Base-by-base conservation (phyloP, 31 red algal genomes). In the Asparagopsis taxiformis region DNA sequence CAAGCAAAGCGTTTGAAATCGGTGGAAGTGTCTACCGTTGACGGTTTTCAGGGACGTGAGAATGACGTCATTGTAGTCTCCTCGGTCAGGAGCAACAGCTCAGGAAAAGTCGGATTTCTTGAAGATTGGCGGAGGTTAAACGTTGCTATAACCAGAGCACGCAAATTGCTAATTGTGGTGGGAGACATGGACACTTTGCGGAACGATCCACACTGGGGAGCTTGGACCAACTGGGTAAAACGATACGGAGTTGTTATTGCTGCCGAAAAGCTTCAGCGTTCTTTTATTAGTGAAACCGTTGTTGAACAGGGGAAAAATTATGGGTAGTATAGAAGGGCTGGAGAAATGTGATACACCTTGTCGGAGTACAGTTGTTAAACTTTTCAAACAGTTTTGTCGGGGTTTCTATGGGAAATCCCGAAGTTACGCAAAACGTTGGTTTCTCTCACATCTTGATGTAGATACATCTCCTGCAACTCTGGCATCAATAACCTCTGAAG, bases 31-130 rank as follows among this genome's bases (percentile, higher is more conserved):
- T 32, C 59, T 31, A 91, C 88, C 49, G 82, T 91, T 13, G 88
- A 91, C 44, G 88, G 82, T 39, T 85, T 79, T 28, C 88, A 91
- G 31, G 88, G 88, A 16, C 55, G 82, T 0, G 88, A 91, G 55
- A 77, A 77, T 23, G 68, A 88, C 25, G 58, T 91, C 44, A 79
- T 91, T 9, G 79, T 91, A 13, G 13, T 91, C 31, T 79, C 68
- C 17, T 19, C 74, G 54, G 88, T 91, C 26, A 70, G 88, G 9
- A 77, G 67, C 44, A 87, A 85, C 65, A 31, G 6, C 17, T 13
- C 31, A 32, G 25, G 43, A 61, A 50, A 62, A 24, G 65, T 91
- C 8, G 88, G 88, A 21, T 91, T 91, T 78, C 43, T 88, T 21
- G 55, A 50, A 1, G 88, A 91, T 35, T 62, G 67, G 70, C 72